These are phyloP conservation scores for Cyanidioschyzon merolae DNA, from an alignment of 23 red algal species.

Conservation along the genomic window DNA sequence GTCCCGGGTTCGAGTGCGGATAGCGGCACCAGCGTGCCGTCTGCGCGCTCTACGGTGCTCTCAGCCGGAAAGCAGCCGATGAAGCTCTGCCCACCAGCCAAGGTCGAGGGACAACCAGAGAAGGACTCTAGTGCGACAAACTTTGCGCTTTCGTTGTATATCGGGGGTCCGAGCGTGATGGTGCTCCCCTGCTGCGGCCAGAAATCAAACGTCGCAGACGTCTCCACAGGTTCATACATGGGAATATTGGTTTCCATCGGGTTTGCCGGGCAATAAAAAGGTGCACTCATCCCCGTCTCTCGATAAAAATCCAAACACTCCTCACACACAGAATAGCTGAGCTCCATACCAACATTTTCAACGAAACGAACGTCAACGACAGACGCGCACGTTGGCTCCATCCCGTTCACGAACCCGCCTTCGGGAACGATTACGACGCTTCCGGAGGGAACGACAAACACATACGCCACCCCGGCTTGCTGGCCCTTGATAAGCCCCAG, in stretches of 20 bases:
- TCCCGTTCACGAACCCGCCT: neutral
- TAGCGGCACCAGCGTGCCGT: neutral
- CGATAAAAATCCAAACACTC: neutral
- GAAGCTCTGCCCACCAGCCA: neutral
- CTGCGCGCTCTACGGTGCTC: neutral
- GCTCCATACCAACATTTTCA: neutral
- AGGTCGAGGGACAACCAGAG: neutral
- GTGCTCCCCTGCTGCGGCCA: slow-evolving; percentile 1
- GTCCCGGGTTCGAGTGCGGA: neutral
- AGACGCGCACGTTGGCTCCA: neutral
- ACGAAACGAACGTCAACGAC: neutral
- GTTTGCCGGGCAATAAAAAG: neutral
- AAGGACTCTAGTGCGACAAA: neutral
- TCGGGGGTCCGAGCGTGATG: neutral
- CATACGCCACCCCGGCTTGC: neutral
- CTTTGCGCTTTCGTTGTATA: neutral
- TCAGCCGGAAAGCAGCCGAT: neutral
- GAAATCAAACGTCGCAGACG: neutral
- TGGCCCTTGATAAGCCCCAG: neutral
- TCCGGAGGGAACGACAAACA: neutral
- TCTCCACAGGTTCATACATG: neutral
- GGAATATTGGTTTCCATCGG: slow-evolving; percentile 9
- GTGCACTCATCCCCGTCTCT: neutral
- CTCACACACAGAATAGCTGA: neutral
- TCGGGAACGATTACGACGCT: neutral